A percentile compares a stretch with the other conserved stretches of the same genome.
Evolutionary conservation across 306 rosid species (phyloP).

Genomic region (Glycine soja): DNA sequence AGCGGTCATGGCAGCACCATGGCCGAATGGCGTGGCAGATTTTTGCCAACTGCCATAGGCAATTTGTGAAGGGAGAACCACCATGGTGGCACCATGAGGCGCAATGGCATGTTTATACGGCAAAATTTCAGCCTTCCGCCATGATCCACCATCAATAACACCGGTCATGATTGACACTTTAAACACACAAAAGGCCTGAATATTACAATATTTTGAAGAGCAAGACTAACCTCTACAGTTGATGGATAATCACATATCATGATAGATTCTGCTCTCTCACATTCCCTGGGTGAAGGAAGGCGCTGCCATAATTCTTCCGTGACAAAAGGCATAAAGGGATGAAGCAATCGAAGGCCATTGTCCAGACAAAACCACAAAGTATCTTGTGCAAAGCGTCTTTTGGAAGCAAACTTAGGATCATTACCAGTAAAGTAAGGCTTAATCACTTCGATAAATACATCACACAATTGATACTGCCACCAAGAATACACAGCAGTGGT

Average conservation of each 20-base stretch:
- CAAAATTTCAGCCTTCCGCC: no score
- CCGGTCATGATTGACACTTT: neutral
- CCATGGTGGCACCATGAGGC: no score
- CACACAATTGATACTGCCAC: conserved; percentile 98
- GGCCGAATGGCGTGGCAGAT: no score
- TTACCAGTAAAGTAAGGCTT: conserved; percentile 86
- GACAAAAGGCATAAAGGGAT: conserved; percentile 96
- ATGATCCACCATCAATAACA: no score
- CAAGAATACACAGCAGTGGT: conserved; percentile 79
- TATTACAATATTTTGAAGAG: neutral
- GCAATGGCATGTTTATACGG: no score
- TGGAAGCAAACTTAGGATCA: conserved; percentile 61
- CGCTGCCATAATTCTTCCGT: conserved; percentile 99
- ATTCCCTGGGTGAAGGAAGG: conserved; percentile 75
- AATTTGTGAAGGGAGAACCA: no score
- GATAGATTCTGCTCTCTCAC: conserved; percentile 69
- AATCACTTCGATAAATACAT: conserved; percentile 92
- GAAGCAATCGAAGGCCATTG: conserved; percentile 91
- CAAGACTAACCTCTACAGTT: conserved; percentile 68
- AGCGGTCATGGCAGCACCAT: no score
- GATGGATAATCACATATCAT: conserved; percentile 85
- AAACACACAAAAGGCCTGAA: neutral
- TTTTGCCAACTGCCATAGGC: no score
- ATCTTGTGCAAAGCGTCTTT: conserved; percentile 74
- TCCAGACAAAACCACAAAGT: conserved; percentile 95